Percentiles rank a stretch among this genome's conserved stretches.
Evolutionary conservation across 805 yeast species (phyloP).

Genomic region (Candida chauliodis): DNA sequence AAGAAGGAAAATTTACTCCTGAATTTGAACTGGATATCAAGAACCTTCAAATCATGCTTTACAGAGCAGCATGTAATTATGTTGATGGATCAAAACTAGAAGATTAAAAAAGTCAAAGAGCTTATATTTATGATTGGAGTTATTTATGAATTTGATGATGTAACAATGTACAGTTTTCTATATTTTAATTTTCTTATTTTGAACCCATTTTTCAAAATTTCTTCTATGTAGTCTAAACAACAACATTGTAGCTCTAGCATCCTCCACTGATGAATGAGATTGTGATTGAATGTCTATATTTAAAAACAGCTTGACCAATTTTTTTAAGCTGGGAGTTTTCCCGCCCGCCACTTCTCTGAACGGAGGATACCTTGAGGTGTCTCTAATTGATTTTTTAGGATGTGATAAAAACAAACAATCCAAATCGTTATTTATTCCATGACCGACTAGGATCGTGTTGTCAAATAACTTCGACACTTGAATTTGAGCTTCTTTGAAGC

Average conservation of each 20-base stretch:
- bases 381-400: constrained; percentile 62
- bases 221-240: constrained; percentile 61
- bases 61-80: constrained; percentile 33
- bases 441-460: constrained; percentile 71
- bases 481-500: constrained; percentile 64
- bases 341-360: constrained; percentile 62
- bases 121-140: background rate
- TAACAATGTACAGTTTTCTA: constrained; percentile 3
- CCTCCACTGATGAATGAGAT: constrained; percentile 85
- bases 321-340: constrained; percentile 70
- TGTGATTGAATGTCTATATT: constrained; percentile 64
- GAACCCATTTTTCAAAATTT: constrained; percentile 50
- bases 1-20: constrained; percentile 9
- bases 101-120: constrained; percentile 15
- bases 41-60: constrained; percentile 30
- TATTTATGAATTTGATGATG: background rate
- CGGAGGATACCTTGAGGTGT: constrained; percentile 63
- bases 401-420: constrained; percentile 64
- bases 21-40: constrained; percentile 17
- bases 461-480: constrained; percentile 50
- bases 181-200: constrained; percentile 7
- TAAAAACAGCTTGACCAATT: constrained; percentile 54
- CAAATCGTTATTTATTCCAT: constrained; percentile 78
- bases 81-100: constrained; percentile 35
- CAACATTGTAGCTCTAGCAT: constrained; percentile 84